Base-by-base conservation (phyloP, 164 flowering plant genomes). In the Dillenia turbinata region DNA sequence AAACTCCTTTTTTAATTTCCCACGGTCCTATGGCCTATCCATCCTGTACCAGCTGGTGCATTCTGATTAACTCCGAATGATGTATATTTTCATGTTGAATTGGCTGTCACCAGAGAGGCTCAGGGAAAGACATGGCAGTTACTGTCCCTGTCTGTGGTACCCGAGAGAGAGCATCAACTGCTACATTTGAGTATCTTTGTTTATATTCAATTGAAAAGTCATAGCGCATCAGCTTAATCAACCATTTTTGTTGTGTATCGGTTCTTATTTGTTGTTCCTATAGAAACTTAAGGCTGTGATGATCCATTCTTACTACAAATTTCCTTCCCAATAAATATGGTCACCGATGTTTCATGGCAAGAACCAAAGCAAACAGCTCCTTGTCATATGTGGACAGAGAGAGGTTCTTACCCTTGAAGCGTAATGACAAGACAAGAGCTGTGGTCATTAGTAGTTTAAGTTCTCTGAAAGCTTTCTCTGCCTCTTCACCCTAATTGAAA, bases 121-220 rank as follows among this genome's bases (percentile, higher is more conserved):
- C n/a, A 24, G 60, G 60, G 12, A 12, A 1, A 5, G 52, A 46
- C 0, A 60, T 15, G 5, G 52, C 63, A 1, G n/a, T 6, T 8
- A 47, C 0, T 10, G 22, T 9, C 3, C 54, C 13, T 47, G 19
- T 44, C 15, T 60, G 60, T n/a, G 12, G 16, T 22, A 43, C 6
- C 2, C 65, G 14, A 5, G 60, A 67, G 0, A 67, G 47, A 15
- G 70, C 47, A 49, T 47, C 64, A 5, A 49, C 56, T 10, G 11
- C 56, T 7, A 4, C 8, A 16, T 67, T 60, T 3, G 19, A 10
- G 5, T 11, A 0, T 0, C 65, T 60, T 12, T 8, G 3, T 54
- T 67, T 67, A 10, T 67, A 67, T 13, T 67, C 53, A 26, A 67
- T 10, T 4, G 5, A 6, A 24, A 53, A 60, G 17, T 60, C 59